Conservation (phyloP, 202 grass and related monocot species). For the Zizania palustris region DNA sequence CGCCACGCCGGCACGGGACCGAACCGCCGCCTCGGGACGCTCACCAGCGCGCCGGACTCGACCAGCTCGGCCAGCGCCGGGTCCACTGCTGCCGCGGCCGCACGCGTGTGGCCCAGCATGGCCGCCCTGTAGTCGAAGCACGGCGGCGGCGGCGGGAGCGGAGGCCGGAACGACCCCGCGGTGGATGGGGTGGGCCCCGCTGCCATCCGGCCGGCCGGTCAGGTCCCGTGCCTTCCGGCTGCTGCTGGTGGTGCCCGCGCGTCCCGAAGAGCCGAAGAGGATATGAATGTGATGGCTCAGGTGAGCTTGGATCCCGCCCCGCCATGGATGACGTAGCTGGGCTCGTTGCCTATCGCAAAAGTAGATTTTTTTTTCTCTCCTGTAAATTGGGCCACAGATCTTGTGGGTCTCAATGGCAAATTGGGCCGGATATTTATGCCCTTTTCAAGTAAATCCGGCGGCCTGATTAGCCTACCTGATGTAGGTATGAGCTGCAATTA, state of each 20-base stretch:
- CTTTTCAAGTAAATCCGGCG: too few species aligned
- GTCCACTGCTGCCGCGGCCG: slow-evolving; percentile 41
- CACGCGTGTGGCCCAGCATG: slow-evolving; percentile 61
- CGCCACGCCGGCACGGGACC: slow-evolving; percentile 82
- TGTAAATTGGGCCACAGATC: neutral
- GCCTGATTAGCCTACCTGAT: too few species aligned
- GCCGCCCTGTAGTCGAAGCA: slow-evolving; percentile 83
- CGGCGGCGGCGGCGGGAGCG: slow-evolving; percentile 65
- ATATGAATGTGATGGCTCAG: neutral
- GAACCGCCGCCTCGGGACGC: slow-evolving; percentile 75
- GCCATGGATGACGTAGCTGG: slow-evolving; percentile 15
- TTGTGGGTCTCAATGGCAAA: neutral
- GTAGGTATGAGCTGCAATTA: too few species aligned
- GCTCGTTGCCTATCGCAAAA: neutral
- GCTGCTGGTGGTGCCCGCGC: slow-evolving; percentile 25
- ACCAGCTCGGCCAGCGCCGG: slow-evolving; percentile 68
- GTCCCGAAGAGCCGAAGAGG: slow-evolving; percentile 29
- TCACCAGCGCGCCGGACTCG: slow-evolving; percentile 73
- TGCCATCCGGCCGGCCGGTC: slow-evolving; percentile 28
- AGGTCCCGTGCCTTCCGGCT: neutral
- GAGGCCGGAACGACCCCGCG: slow-evolving; percentile 43
- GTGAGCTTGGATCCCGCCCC: neutral
- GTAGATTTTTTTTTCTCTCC: neutral
- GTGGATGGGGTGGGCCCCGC: slow-evolving; percentile 41
- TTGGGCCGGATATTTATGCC: too few species aligned